phyloP scores from a whole-genome alignment of 768 basidiomycete genomes.

The Russula brevipes region DNA sequence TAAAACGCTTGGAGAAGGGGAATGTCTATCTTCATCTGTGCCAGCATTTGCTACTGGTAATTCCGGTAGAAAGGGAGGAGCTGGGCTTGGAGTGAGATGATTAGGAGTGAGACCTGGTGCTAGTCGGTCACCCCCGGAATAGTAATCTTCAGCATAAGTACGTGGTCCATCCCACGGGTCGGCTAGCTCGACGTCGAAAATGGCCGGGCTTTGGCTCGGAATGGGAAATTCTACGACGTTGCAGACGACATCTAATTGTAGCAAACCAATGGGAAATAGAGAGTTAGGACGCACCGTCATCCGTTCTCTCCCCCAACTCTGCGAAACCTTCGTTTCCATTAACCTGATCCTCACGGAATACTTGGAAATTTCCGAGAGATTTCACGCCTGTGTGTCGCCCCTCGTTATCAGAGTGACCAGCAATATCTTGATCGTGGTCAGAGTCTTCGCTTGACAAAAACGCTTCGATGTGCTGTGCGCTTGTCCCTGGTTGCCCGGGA shows the following conservation, averaged over 20 bases:
- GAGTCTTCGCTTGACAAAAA: slow-evolving; percentile 25
- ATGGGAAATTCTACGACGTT: slow-evolving; percentile 4
- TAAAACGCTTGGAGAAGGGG: slow-evolving; percentile 7
- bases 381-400: slow-evolving; percentile 13
- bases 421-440: slow-evolving; percentile 31
- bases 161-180: slow-evolving; percentile 41
- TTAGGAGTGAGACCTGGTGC: slow-evolving; percentile 20
- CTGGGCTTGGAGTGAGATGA: slow-evolving; percentile 22
- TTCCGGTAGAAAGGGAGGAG: not conserved
- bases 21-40: not conserved
- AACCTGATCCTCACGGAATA: slow-evolving; percentile 10
- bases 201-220: not conserved
- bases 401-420: slow-evolving; percentile 27
- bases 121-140: slow-evolving; percentile 39
- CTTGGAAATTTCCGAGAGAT: not conserved
- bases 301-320: slow-evolving; percentile 34
- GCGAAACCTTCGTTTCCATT: slow-evolving; percentile 27
- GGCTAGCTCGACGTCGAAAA: slow-evolving; percentile 30
- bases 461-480: not conserved
- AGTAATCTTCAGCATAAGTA: slow-evolving; percentile 41
- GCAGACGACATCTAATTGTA: not conserved
- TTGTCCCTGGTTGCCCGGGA: slow-evolving; percentile 22
- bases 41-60: not conserved
- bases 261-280: not conserved
- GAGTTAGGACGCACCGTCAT: slow-evolving; percentile 32